These are phyloP conservation scores for Zoysia pacifica DNA, from an alignment of 176 grass and related monocot species.

Conservation along the genomic window DNA sequence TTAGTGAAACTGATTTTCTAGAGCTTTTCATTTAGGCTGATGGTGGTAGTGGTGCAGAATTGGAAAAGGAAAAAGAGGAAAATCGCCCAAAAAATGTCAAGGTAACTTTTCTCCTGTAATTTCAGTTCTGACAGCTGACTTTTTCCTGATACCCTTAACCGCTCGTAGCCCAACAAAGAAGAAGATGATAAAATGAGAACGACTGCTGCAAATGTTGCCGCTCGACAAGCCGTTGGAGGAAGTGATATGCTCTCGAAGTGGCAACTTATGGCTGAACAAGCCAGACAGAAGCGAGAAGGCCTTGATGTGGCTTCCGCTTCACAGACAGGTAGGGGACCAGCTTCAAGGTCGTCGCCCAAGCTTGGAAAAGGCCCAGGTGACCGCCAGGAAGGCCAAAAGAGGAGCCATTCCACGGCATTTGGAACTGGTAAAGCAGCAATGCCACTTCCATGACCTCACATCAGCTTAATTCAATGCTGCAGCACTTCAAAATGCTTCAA, in stretches of 20 bases:
- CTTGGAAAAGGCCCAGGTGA: conserved; percentile 56
- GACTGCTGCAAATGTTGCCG: conserved; percentile 92
- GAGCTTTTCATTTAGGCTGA: conserved; percentile 57
- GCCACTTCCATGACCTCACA: neutral
- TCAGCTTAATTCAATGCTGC: neutral
- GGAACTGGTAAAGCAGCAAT: conserved; percentile 47
- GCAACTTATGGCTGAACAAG: conserved; percentile 98
- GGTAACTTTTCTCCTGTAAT: conserved; percentile 48
- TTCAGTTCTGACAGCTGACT: neutral
- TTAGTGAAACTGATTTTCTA: conserved; percentile 23
- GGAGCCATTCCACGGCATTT: conserved; percentile 44
- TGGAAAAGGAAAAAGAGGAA: conserved; percentile 97
- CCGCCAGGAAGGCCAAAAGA: conserved; percentile 69
- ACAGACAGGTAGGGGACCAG: conserved; percentile 37
- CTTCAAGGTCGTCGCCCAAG: conserved; percentile 22
- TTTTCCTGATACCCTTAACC: conserved; percentile 43
- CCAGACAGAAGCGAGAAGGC: conserved; percentile 81
- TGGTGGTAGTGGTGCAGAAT: conserved; percentile 46
- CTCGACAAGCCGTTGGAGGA: conserved; percentile 79
- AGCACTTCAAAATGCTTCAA: neutral
- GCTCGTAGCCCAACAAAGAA: conserved; percentile 83
- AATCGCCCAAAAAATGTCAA: conserved; percentile 71
- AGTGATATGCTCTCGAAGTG: conserved; percentile 96
- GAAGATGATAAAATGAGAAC: conserved; percentile 99
- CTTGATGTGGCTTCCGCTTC: conserved; percentile 28